These are phyloP conservation scores for Ophiostoma novo-ulmi DNA, from an alignment of 2,329 filamentous ascomycete species.

Conservation along the genomic window DNA sequence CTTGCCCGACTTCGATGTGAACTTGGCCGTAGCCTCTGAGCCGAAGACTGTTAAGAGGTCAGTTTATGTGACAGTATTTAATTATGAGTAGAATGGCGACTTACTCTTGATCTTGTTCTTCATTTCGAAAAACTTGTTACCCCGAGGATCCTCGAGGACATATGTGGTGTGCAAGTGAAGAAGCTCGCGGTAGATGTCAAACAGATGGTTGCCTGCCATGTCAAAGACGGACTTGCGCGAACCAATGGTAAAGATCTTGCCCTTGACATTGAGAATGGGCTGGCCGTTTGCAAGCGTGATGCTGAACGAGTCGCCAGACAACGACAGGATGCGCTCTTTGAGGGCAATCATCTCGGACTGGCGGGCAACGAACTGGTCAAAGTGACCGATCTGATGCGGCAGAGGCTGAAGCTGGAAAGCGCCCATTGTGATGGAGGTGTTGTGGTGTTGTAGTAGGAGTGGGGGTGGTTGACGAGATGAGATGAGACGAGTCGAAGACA, in stretches of 20 bases:
- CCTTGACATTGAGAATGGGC: slow-evolving; percentile 52
- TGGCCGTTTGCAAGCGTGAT: slow-evolving; percentile 52
- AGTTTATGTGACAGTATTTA: background rate
- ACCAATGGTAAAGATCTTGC: slow-evolving; percentile 48
- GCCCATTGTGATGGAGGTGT: slow-evolving; percentile 1
- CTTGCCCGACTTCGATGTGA: slow-evolving; percentile 46
- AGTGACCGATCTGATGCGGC: slow-evolving; percentile 25
- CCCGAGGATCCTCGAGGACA: slow-evolving; percentile 42
- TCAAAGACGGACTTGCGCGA: slow-evolving; percentile 54
- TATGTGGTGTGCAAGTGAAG: slow-evolving; percentile 49
- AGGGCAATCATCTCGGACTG: slow-evolving; percentile 48
- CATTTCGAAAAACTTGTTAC: slow-evolving; percentile 49
- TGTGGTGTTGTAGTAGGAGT: background rate
- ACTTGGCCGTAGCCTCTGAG: slow-evolving; percentile 53
- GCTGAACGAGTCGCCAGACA: slow-evolving; percentile 60
- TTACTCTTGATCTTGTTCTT: slow-evolving; percentile 50
- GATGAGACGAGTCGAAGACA: background rate
- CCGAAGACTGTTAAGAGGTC: slow-evolving; percentile 42
- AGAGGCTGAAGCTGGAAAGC: slow-evolving; percentile 20
- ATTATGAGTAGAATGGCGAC: slow-evolving; percentile 26
- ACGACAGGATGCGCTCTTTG: slow-evolving; percentile 57
- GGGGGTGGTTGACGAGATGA: background rate
- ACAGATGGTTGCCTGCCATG: slow-evolving; percentile 49
- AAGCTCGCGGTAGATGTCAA: slow-evolving; percentile 53
- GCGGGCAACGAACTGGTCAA: slow-evolving; percentile 21